These are phyloP conservation scores for Pythium phragmiticola DNA, from an alignment of 352 stramenopile genomes.

Conservation along the genomic window DNA sequence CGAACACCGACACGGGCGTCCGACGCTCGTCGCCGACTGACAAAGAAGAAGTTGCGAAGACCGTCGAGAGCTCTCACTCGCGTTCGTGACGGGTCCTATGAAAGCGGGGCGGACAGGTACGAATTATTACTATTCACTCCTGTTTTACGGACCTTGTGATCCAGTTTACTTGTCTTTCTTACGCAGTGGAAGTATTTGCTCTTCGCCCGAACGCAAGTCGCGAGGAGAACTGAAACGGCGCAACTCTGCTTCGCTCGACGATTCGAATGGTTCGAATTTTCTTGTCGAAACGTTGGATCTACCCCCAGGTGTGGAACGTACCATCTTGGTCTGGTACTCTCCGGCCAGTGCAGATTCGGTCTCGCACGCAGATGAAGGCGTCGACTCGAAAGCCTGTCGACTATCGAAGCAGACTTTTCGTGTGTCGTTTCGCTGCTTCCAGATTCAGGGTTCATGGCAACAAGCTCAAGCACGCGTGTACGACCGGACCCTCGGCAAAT, in stretches of 20 bases:
- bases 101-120: constrained; percentile 82
- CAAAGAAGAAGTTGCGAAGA: constrained; percentile 54
- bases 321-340: constrained; percentile 89
- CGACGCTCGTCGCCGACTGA: constrained; percentile 48
- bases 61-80: constrained; percentile 46
- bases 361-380: constrained; percentile 42
- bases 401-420: constrained; percentile 88
- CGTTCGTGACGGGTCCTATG: constrained; percentile 61
- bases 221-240: constrained; percentile 48
- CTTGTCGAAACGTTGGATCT: constrained; percentile 86
- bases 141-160: not conserved
- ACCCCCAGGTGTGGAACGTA: constrained; percentile 82
- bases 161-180: not conserved
- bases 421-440: constrained; percentile 84
- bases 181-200: constrained; percentile 58
- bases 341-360: constrained; percentile 31
- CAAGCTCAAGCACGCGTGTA: constrained; percentile 84
- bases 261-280: constrained; percentile 79
- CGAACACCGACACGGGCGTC: constrained; percentile 31
- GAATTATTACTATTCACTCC: not conserved
- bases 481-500: constrained; percentile 83
- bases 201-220: constrained; percentile 68
- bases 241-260: constrained; percentile 44
- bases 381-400: constrained; percentile 80
- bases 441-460: constrained; percentile 85